Conservation (phyloP, 306 rosid genomes). For the Castanospermum australe region DNA sequence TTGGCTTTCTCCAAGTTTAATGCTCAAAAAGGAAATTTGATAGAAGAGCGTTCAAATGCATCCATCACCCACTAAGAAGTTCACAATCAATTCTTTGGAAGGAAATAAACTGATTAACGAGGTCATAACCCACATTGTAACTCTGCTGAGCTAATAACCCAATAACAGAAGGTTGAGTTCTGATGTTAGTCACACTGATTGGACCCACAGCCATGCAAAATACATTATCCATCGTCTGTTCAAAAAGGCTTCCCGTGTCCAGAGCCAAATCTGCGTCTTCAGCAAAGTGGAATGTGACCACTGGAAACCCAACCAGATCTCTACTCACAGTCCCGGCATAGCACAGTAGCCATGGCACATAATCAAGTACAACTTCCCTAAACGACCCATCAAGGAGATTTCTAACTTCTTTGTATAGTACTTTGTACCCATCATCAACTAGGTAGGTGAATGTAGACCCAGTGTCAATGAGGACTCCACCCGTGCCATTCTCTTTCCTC, state of each 20-base stretch:
- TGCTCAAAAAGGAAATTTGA: neutral
- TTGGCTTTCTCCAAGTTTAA: neutral
- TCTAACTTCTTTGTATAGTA: constrained; percentile 22
- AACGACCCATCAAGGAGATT: neutral
- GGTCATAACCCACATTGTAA: constrained; percentile 48
- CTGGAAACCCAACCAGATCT: constrained; percentile 43
- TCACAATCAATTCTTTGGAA: constrained; percentile 45
- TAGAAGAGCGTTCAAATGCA: neutral
- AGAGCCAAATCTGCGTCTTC: constrained; percentile 37
- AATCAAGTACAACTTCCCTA: neutral
- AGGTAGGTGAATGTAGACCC: constrained; percentile 28
- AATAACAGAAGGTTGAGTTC: constrained; percentile 10
- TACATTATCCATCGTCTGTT: neutral
- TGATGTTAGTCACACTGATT: neutral
- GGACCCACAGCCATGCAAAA: constrained; percentile 36
- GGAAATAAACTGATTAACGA: constrained; percentile 7
- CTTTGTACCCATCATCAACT: constrained; percentile 10
- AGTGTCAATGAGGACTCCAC: constrained; percentile 50
- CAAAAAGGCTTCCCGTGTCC: constrained; percentile 32
- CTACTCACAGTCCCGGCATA: constrained; percentile 23
- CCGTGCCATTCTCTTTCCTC: constrained; percentile 21
- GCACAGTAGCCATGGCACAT: constrained; percentile 20
- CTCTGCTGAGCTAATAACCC: constrained; percentile 44
- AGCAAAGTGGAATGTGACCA: constrained; percentile 37
- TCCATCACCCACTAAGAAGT: constrained; percentile 34